Evolutionary conservation across 768 basidiomycete species (phyloP).

Genomic region (Xerocomellus amylosporus): DNA sequence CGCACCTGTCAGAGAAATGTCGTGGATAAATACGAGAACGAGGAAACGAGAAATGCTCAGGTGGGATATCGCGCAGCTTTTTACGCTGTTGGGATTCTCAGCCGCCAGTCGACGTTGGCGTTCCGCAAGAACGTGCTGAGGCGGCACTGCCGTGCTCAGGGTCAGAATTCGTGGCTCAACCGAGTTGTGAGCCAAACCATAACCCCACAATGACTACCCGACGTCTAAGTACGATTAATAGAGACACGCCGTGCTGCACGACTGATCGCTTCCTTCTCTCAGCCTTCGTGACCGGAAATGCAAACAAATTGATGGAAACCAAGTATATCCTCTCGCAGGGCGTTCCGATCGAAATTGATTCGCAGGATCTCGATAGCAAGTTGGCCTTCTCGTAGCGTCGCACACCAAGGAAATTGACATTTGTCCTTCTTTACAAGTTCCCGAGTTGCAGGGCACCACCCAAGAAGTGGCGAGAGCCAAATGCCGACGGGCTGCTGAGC

Average conservation of each 20-base stretch:
- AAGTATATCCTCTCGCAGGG: constrained; percentile 73
- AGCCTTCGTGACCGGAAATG: constrained; percentile 96
- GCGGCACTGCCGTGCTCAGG: constrained; percentile 6
- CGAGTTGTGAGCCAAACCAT: not conserved
- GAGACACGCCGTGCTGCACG: not conserved
- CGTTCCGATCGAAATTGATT: constrained; percentile 69
- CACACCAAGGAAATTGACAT: not conserved
- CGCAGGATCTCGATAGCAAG: constrained; percentile 77
- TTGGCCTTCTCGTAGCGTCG: constrained; percentile 11
- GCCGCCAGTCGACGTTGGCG: constrained; percentile 16
- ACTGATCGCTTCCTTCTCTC: constrained; percentile 11
- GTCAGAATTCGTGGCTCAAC: not conserved
- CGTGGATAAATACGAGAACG: not conserved
- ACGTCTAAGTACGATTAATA: constrained; percentile 23
- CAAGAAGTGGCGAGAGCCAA: constrained; percentile 88
- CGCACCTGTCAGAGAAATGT: not conserved
- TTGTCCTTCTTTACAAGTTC: constrained; percentile 49
- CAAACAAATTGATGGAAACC: constrained; percentile 89
- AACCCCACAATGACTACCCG: constrained; percentile 18
- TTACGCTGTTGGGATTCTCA: constrained; percentile 4
- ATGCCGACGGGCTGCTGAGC: constrained; percentile 79
- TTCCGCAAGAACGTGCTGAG: constrained; percentile 1
- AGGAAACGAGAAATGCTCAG: not conserved
- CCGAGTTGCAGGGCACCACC: constrained; percentile 92
- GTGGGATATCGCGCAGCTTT: constrained; percentile 4